Conservation (phyloP, 768 basidiomycete genomes). For the Pleurotus platypus region DNA sequence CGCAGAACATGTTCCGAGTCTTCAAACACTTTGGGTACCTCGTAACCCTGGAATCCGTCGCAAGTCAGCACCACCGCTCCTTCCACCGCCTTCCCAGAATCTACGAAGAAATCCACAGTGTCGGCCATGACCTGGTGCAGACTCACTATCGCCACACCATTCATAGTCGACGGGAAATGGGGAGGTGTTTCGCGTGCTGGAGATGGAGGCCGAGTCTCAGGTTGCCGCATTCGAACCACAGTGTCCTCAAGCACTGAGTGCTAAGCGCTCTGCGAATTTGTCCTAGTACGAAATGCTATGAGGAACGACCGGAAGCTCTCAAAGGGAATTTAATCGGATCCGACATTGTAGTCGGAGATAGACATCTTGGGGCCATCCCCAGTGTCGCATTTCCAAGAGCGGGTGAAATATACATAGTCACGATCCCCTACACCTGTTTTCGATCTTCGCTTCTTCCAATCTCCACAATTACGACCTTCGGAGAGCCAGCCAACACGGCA, state of each 20-base stretch:
- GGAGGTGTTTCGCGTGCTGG: neutral
- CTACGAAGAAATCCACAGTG: conserved; percentile 11
- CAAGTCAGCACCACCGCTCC: conserved; percentile 9
- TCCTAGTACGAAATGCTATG: too few species aligned
- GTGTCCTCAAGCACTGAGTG: too few species aligned
- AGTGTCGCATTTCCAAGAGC: too few species aligned
- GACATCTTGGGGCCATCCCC: too few species aligned
- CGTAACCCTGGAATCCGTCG: conserved; percentile 11
- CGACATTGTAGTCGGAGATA: too few species aligned
- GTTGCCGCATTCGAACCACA: too few species aligned
- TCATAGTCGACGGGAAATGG: conserved; percentile 11
- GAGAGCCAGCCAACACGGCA: conserved; percentile 26
- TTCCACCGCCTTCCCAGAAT: neutral
- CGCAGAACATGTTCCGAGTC: conserved; percentile 2
- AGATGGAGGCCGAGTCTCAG: too few species aligned
- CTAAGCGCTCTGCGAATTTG: too few species aligned
- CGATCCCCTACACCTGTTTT: neutral
- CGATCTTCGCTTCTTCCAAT: neutral
- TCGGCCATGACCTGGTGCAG: conserved; percentile 1
- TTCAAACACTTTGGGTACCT: conserved; percentile 6
- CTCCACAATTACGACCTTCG: conserved; percentile 21
- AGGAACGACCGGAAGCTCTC: too few species aligned
- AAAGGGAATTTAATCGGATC: too few species aligned
- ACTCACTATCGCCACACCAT: conserved; percentile 6
- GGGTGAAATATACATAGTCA: too few species aligned